These are phyloP conservation scores for Tricholoma saponaceum DNA, from an alignment of 768 basidiomycete genomes.

Conservation along the genomic window DNA sequence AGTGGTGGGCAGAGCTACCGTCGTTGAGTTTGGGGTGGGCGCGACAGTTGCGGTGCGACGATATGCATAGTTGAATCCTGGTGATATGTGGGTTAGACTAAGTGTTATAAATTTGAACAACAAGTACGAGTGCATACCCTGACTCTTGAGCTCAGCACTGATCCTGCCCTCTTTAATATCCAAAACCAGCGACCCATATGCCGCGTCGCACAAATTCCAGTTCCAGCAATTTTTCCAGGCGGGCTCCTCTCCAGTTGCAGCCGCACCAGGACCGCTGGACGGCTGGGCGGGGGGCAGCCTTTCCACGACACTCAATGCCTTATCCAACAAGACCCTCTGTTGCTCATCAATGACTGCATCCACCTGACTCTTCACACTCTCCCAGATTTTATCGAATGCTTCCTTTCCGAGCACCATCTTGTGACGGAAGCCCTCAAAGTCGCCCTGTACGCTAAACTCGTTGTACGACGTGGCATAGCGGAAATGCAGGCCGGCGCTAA, in stretches of 20 bases:
- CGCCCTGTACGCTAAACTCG: slow-evolving; percentile 89
- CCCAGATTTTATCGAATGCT: slow-evolving; percentile 90
- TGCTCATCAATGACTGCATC: slow-evolving; percentile 89
- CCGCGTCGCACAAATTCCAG: slow-evolving; percentile 97
- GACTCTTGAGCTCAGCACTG: slow-evolving; percentile 87
- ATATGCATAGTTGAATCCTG: slow-evolving; percentile 96
- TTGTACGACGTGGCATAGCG: slow-evolving; percentile 96
- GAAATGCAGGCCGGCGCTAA: slow-evolving; percentile 96
- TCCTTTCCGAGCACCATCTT: slow-evolving; percentile 80
- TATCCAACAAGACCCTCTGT: slow-evolving; percentile 84
- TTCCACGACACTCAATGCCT: slow-evolving; percentile 81
- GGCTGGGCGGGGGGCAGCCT: slow-evolving; percentile 62
- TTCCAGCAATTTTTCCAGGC: slow-evolving; percentile 99
- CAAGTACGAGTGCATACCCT: slow-evolving; percentile 50
- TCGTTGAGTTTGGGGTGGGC: slow-evolving; percentile 56
- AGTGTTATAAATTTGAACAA: neutral
- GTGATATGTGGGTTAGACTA: neutral
- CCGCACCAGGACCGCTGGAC: slow-evolving; percentile 41
- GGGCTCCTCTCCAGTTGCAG: slow-evolving; percentile 72
- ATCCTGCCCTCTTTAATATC: slow-evolving; percentile 91
- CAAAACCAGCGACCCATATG: slow-evolving; percentile 83
- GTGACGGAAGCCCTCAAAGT: slow-evolving; percentile 82
- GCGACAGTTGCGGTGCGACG: slow-evolving; percentile 64
- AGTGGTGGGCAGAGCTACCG: slow-evolving; percentile 42
- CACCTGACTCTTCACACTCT: slow-evolving; percentile 86